Evolutionary conservation across 805 yeast genomes (phyloP).

Genomic region (Saturnispora gosingensis): DNA sequence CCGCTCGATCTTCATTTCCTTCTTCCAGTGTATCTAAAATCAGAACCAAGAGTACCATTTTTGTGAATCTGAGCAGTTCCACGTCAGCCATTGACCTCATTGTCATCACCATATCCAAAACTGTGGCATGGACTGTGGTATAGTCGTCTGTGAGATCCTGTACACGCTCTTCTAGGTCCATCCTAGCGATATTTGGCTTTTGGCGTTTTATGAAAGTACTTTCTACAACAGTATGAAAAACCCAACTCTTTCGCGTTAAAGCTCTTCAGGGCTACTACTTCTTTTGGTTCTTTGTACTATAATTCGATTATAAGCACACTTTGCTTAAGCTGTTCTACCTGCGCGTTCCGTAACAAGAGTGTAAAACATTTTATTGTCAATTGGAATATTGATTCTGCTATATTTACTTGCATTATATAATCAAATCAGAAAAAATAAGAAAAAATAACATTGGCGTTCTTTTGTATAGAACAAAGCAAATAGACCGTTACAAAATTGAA

Average conservation of each 20-base stretch:
- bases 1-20: not conserved
- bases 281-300: not conserved
- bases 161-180: constrained; percentile 1
- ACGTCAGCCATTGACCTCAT: constrained; percentile 7
- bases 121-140: constrained; percentile 10
- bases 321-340: not conserved
- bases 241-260: not conserved
- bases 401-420: not conserved
- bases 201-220: not conserved
- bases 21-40: not conserved
- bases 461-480: not conserved
- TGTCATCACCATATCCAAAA: constrained; percentile 14
- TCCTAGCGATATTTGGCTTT: not conserved
- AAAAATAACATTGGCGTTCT: not conserved
- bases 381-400: not conserved
- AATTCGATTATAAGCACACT: not conserved
- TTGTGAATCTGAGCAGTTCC: constrained; percentile 6
- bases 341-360: not conserved
- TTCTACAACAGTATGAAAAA: not conserved
- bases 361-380: not conserved
- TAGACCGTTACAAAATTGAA: not conserved
- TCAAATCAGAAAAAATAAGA: not conserved
- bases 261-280: not conserved
- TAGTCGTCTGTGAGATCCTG: not conserved
- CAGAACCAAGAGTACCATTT: not conserved